Evolutionary conservation across 495 filamentous ascomycete genomes (phyloP).

Genomic region (Penicillium paradoxum): DNA sequence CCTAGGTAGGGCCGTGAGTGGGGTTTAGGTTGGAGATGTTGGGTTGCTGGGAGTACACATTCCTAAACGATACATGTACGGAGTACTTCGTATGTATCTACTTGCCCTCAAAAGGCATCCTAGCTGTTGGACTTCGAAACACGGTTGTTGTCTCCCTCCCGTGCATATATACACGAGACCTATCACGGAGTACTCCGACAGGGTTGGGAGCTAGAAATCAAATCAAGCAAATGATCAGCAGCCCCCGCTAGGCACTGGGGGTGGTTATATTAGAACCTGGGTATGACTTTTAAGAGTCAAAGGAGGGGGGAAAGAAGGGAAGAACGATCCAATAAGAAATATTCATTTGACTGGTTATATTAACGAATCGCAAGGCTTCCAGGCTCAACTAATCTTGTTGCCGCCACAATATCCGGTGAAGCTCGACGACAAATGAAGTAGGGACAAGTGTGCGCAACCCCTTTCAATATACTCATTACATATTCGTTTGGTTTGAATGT

Average conservation of each 20-base stretch:
- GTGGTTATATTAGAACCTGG: too few species aligned
- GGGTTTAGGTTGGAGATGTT: not conserved
- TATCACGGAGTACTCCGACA: too few species aligned
- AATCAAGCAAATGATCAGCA: not conserved
- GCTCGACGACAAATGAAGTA: not conserved
- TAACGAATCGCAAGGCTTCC: constrained; percentile 1
- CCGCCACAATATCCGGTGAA: not conserved
- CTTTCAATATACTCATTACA: not conserved
- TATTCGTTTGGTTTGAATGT: not conserved
- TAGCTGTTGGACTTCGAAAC: too few species aligned
- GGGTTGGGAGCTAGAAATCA: too few species aligned
- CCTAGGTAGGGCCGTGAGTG: not conserved
- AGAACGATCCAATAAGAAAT: not conserved
- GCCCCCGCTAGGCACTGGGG: not conserved
- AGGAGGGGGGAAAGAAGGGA: too few species aligned
- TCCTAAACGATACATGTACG: too few species aligned
- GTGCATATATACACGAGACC: too few species aligned
- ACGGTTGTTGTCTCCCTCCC: too few species aligned
- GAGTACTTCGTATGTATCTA: too few species aligned
- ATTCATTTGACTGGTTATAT: not conserved
- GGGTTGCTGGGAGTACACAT: not conserved
- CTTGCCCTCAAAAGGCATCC: too few species aligned
- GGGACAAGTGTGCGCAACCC: not conserved
- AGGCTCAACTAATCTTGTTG: not conserved
- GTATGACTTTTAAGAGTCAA: too few species aligned